Conservation (phyloP, 306 rosid genomes). For the Prunus padus region DNA sequence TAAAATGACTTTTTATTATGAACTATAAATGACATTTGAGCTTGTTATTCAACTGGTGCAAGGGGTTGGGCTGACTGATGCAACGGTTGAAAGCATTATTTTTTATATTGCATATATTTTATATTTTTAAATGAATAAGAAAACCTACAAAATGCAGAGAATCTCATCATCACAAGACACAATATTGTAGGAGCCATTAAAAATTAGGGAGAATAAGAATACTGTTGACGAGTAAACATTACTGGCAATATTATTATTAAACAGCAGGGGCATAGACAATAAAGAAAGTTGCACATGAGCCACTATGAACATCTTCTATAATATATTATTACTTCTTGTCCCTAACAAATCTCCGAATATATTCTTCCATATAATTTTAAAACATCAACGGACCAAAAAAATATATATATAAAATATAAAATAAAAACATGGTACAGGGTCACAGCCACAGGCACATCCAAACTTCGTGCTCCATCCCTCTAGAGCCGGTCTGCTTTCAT, state of each 20-base stretch:
- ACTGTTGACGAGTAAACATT: constrained; percentile 21
- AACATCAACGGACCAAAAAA: constrained; percentile 22
- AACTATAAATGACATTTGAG: too few relatives aligned
- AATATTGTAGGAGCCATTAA: not conserved
- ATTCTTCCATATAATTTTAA: constrained; percentile 42
- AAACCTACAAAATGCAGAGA: constrained; percentile 1
- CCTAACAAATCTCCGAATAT: constrained; percentile 49
- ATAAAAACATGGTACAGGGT: constrained; percentile 33
- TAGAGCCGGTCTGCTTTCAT: constrained; percentile 42
- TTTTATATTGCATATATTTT: too few relatives aligned
- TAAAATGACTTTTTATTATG: too few relatives aligned
- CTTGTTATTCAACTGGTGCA: too few relatives aligned
- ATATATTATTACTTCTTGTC: constrained; percentile 37
- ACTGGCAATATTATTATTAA: constrained; percentile 28
- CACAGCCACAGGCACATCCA: constrained; percentile 48
- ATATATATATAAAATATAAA: not conserved
- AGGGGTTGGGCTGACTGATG: too few relatives aligned
- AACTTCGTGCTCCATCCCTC: constrained; percentile 39
- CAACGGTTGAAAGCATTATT: too few relatives aligned
- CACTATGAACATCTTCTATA: constrained; percentile 62
- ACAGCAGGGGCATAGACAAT: constrained; percentile 1
- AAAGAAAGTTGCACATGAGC: constrained; percentile 18
- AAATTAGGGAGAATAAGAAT: constrained; percentile 7
- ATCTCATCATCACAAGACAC: constrained; percentile 21
- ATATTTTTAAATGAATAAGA: not conserved